Percentiles rank a stretch among this genome's conserved stretches.
These are phyloP conservation scores for Bipolaris sorokiniana DNA, from an alignment of 2,329 filamentous ascomycete genomes.

Conservation along the genomic window DNA sequence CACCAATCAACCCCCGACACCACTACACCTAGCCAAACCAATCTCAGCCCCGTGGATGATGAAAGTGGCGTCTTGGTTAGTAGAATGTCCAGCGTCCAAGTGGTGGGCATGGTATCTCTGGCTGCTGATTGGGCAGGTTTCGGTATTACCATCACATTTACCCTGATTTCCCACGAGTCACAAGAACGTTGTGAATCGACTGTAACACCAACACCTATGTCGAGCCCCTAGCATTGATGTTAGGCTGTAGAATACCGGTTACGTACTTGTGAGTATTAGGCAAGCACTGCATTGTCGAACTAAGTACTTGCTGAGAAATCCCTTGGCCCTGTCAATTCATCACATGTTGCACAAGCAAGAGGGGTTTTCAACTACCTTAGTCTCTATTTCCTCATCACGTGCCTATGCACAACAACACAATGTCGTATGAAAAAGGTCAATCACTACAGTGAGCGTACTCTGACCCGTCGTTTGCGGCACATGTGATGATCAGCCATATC, in stretches of 20 bases:
- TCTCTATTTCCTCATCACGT: not conserved
- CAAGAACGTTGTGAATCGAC: not conserved
- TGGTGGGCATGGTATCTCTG: not conserved
- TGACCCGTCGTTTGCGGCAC: not conserved
- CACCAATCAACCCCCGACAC: not conserved
- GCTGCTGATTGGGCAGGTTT: not conserved
- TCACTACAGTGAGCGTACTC: not conserved
- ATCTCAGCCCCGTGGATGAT: not conserved
- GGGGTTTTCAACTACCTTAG: not conserved
- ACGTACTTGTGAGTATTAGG: not conserved
- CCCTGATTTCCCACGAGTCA: not conserved
- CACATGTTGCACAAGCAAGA: not conserved
- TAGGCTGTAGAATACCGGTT: not conserved
- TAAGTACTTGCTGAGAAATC: not conserved
- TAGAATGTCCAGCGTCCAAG: not conserved
- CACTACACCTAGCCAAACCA: not conserved
- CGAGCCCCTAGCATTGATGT: not conserved
- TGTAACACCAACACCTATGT: not conserved
- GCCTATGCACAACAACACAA: not conserved
- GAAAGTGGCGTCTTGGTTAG: not conserved
- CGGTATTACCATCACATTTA: constrained; percentile 3
- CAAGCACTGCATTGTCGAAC: not conserved
- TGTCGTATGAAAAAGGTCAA: not conserved
- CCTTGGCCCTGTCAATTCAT: not conserved
- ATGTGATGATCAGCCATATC: not conserved